Percentiles rank a stretch among this genome's conserved stretches.
These are phyloP conservation scores for Huntiella bhutanensis DNA, from an alignment of 2,329 filamentous ascomycete species.

Conservation along the genomic window DNA sequence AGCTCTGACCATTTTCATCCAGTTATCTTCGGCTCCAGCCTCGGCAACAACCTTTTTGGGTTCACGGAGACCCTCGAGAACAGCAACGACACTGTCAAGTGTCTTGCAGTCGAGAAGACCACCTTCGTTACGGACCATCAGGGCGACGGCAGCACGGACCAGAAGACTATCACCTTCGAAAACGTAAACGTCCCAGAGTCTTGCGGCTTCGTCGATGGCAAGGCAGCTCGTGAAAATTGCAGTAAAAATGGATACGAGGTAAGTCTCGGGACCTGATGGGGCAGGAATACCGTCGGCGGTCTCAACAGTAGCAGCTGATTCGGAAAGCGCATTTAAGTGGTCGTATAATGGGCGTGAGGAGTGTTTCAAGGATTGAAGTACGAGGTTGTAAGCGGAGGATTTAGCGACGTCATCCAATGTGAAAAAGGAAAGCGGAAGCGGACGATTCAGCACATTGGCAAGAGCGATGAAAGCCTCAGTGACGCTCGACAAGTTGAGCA, in stretches of 20 bases:
- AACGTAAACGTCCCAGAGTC: conserved; percentile 66
- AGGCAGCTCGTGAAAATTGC: conserved; percentile 44
- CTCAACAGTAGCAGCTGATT: not conserved
- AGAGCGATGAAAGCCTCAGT: conserved; percentile 50
- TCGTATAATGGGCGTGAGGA: conserved; percentile 46
- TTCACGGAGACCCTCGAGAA: conserved; percentile 19
- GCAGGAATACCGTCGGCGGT: not conserved
- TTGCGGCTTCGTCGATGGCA: conserved; percentile 48
- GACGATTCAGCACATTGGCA: conserved; percentile 60
- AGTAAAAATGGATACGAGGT: conserved; percentile 42
- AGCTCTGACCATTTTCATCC: conserved; percentile 23
- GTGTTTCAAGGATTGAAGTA: conserved; percentile 44
- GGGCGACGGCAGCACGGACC: conserved; percentile 50
- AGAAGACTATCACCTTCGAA: conserved; percentile 63
- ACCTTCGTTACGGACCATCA: conserved; percentile 37
- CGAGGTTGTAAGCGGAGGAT: conserved; percentile 46
- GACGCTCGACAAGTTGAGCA: conserved; percentile 49
- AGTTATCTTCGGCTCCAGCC: conserved; percentile 29
- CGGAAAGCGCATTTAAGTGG: conserved; percentile 30
- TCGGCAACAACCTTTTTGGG: conserved; percentile 21
- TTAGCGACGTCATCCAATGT: conserved; percentile 51
- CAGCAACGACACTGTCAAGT: conserved; percentile 24
- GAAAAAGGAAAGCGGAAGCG: conserved; percentile 57
- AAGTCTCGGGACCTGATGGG: conserved; percentile 24
- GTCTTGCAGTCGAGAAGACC: conserved; percentile 28